A percentile compares a stretch with the other conserved stretches of the same genome.
phyloP scores from a whole-genome alignment of 257 asterid genomes.

The Jacaranda copaia region DNA sequence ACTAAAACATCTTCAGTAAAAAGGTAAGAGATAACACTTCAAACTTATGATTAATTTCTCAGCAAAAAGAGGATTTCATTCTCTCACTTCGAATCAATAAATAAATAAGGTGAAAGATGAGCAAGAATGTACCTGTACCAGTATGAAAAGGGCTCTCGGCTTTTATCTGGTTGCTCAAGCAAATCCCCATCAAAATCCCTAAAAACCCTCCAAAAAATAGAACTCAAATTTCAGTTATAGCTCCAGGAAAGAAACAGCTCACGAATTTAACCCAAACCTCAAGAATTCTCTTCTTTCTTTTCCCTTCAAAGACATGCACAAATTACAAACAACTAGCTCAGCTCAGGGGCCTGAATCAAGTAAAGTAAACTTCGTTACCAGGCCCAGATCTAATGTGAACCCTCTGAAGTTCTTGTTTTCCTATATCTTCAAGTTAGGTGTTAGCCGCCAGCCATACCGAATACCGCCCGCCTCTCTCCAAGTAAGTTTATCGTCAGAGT shows the following conservation, averaged over 20 bases:
- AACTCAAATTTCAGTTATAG: constrained; percentile 32
- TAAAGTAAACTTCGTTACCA: constrained; percentile 29
- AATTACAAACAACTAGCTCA: constrained; percentile 24
- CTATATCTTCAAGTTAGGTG: constrained; percentile 38
- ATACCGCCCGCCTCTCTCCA: background rate
- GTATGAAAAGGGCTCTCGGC: constrained; percentile 53
- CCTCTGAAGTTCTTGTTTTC: constrained; percentile 31
- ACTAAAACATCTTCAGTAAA: background rate
- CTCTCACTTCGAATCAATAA: constrained; percentile 3
- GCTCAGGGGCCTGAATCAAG: constrained; percentile 28
- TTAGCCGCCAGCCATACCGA: constrained; percentile 19
- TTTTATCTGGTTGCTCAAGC: constrained; percentile 63
- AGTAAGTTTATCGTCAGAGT: background rate
- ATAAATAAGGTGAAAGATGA: constrained; percentile 4
- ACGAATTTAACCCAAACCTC: constrained; percentile 37
- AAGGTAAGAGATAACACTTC: background rate
- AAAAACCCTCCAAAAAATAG: constrained; percentile 33
- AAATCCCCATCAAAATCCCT: constrained; percentile 66
- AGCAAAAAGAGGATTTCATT: constrained; percentile 12
- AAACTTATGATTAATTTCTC: constrained; percentile 16
- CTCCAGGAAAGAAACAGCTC: constrained; percentile 32
- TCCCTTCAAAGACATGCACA: constrained; percentile 3
- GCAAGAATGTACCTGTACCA: constrained; percentile 42
- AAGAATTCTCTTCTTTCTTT: constrained; percentile 26
- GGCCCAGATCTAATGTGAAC: constrained; percentile 59